These are phyloP conservation scores for Venturia pyrina DNA, from an alignment of 2,329 filamentous ascomycete genomes.

Conservation along the genomic window DNA sequence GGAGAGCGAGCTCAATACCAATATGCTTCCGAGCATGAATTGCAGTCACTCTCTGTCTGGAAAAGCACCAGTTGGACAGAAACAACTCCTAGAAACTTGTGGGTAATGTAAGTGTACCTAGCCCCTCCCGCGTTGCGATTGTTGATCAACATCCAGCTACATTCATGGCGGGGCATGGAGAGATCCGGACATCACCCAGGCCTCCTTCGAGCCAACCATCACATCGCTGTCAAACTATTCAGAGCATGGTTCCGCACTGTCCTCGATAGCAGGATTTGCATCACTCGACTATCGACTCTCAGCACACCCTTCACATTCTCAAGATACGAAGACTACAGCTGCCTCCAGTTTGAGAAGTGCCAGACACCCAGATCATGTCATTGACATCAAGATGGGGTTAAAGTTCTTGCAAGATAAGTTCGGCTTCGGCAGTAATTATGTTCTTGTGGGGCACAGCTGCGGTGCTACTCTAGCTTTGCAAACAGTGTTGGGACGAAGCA, in stretches of 20 bases:
- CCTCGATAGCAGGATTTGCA: constrained; percentile 29
- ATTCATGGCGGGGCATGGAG: constrained; percentile 42
- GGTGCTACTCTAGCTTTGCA: constrained; percentile 38
- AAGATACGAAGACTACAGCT: constrained; percentile 21
- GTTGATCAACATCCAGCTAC: constrained; percentile 19
- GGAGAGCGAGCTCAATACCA: neutral
- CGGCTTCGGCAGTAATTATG: constrained; percentile 28
- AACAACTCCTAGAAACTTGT: neutral
- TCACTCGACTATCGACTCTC: constrained; percentile 39
- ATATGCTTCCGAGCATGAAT: neutral
- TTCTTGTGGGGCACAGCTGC: constrained; percentile 37
- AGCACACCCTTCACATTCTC: constrained; percentile 30
- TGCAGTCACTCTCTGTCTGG: neutral
- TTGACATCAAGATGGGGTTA: constrained; percentile 31
- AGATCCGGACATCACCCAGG: constrained; percentile 31
- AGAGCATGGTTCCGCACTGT: constrained; percentile 9
- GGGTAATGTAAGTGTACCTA: neutral
- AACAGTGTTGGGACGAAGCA: constrained; percentile 27
- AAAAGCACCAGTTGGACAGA: neutral
- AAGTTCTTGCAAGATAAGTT: constrained; percentile 32
- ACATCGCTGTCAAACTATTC: constrained; percentile 20
- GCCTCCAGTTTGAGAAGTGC: constrained; percentile 23
- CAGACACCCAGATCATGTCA: constrained; percentile 35
- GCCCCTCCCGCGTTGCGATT: neutral
- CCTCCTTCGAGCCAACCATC: constrained; percentile 27